A percentile compares a stretch with the other conserved stretches of the same genome.
Conservation (phyloP, 768 basidiomycete species). For the Boletus sensibilis region DNA sequence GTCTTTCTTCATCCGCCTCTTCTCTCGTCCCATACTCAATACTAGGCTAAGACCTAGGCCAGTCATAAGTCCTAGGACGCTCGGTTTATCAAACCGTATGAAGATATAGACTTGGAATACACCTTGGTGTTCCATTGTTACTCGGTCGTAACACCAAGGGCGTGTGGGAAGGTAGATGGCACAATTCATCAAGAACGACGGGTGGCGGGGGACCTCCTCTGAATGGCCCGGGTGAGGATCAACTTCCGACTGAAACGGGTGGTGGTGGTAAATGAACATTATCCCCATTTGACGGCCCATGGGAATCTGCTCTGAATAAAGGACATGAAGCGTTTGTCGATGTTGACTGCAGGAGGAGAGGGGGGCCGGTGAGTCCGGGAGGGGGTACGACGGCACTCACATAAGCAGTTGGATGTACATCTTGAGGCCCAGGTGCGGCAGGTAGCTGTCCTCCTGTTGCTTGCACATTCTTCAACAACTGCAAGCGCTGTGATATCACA, state of each 20-base stretch:
- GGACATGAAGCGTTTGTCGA: slow-evolving; percentile 21
- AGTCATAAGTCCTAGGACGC: too few relatives aligned
- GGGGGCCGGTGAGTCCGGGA: slow-evolving; percentile 64
- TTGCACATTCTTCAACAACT: slow-evolving; percentile 78
- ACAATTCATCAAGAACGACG: slow-evolving; percentile 71
- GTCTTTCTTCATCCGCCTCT: too few relatives aligned
- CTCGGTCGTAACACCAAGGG: too few relatives aligned
- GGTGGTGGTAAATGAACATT: slow-evolving; percentile 58
- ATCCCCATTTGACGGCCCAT: slow-evolving; percentile 47
- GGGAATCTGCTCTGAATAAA: slow-evolving; percentile 61
- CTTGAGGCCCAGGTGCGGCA: slow-evolving; percentile 89
- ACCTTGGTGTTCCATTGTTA: too few relatives aligned
- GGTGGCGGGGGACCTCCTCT: slow-evolving; percentile 85
- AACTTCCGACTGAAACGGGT: slow-evolving; percentile 44
- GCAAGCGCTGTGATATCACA: slow-evolving; percentile 78
- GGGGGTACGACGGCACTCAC: slow-evolving; percentile 75
- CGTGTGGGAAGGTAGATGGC: slow-evolving; percentile 63
- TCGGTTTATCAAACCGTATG: too few relatives aligned
- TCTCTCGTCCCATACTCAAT: too few relatives aligned
- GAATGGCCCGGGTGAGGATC: too few relatives aligned
- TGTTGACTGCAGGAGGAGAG: slow-evolving; percentile 55
- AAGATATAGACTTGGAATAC: too few relatives aligned
- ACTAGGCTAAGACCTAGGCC: too few relatives aligned
- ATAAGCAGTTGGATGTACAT: too few relatives aligned
- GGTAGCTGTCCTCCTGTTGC: slow-evolving; percentile 70